Evolutionary conservation across 2,329 filamentous ascomycete species (phyloP).

Genomic region (Fusarium metavorans): DNA sequence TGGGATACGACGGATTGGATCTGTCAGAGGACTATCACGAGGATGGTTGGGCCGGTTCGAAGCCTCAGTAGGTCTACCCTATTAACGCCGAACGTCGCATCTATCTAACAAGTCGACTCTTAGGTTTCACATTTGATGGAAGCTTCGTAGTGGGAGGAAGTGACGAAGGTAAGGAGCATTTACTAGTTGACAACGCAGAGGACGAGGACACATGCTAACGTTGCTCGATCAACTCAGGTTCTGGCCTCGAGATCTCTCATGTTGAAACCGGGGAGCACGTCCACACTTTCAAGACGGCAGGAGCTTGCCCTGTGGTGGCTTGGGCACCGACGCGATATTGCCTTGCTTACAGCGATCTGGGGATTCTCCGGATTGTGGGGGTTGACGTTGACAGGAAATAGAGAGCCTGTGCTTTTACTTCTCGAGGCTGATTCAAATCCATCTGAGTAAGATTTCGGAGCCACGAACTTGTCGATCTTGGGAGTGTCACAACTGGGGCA

Average conservation of each 20-base stretch:
- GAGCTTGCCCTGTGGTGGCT: constrained; percentile 74
- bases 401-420: neutral
- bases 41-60: constrained; percentile 76
- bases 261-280: constrained; percentile 80
- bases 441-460: neutral
- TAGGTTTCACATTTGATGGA: constrained; percentile 83
- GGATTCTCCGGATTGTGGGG: constrained; percentile 76
- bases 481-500: neutral
- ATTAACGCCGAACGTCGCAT: neutral
- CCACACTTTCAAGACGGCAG: constrained; percentile 76
- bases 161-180: constrained; percentile 69
- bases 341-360: constrained; percentile 78
- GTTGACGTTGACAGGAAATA: constrained; percentile 61
- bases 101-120: constrained; percentile 21
- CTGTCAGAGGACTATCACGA: constrained; percentile 77
- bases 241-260: constrained; percentile 77
- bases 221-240: constrained; percentile 51
- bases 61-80: constrained; percentile 67
- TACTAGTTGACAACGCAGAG: too few species aligned
- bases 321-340: constrained; percentile 83
- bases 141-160: constrained; percentile 80
- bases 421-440: neutral
- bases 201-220: constrained; percentile 7
- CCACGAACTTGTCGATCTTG: neutral
- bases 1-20: constrained; percentile 86